A percentile compares a stretch with the other conserved stretches of the same genome.
These are phyloP conservation scores for Coemansia javaensis DNA, from an alignment of 192 early-diverging fungal species.

Conservation along the genomic window DNA sequence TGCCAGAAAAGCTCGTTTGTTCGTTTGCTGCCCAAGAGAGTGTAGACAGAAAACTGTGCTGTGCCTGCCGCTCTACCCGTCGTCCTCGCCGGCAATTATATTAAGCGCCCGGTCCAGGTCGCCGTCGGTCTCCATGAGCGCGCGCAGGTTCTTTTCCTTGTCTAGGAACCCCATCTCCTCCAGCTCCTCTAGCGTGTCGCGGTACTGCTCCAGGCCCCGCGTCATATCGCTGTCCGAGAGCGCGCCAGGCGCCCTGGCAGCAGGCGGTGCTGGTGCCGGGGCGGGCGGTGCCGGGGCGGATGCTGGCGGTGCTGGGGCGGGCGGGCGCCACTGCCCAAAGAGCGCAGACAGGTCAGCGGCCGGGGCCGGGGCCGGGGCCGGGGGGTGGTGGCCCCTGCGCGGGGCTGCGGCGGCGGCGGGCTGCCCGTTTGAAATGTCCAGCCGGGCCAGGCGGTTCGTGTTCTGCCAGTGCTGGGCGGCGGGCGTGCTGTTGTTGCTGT, in stretches of 20 bases:
- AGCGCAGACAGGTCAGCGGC: background rate
- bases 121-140: slow-evolving; percentile 77
- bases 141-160: slow-evolving; percentile 76
- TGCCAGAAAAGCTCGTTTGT: too few relatives aligned
- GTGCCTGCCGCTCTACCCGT: background rate
- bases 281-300: background rate
- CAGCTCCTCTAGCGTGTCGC: slow-evolving; percentile 63
- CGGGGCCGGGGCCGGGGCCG: background rate
- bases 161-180: slow-evolving; percentile 96
- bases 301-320: background rate
- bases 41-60: too few relatives aligned
- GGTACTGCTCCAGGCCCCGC: slow-evolving; percentile 54
- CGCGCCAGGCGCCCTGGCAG: background rate
- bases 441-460: slow-evolving; percentile 25
- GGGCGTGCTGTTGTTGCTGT: too few relatives aligned
- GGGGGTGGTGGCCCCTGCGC: too few relatives aligned
- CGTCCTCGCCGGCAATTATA: slow-evolving; percentile 23
- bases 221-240: slow-evolving; percentile 1
- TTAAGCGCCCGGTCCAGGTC: slow-evolving; percentile 86
- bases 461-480: slow-evolving; percentile 38
- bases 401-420: slow-evolving; percentile 1
- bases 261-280: background rate
- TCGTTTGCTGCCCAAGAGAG: too few relatives aligned
- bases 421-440: slow-evolving; percentile 26
- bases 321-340: background rate